Percentiles rank a stretch among this genome's conserved stretches.
Evolutionary conservation across 768 basidiomycete genomes (phyloP).

Genomic region (Termitomyces sp.): DNA sequence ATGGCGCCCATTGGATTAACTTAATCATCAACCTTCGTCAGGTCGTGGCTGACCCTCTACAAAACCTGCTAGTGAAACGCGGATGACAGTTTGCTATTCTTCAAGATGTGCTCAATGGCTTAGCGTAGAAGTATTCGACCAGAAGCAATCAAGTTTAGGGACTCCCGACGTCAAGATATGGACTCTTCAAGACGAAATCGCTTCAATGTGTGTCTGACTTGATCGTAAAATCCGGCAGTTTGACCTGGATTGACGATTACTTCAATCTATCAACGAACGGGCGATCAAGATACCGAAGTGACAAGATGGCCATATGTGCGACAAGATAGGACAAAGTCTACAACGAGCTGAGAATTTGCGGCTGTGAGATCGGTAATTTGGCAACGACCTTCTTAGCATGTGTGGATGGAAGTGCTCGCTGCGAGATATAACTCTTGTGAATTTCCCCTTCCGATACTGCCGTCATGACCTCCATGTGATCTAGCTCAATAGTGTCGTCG

Average conservation of each 20-base stretch:
- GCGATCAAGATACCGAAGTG: not conserved
- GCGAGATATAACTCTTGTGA: not conserved
- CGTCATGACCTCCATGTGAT: too few relatives aligned
- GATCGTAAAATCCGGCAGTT: not conserved
- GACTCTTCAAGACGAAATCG: not conserved
- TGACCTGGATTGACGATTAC: not conserved
- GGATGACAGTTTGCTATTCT: not conserved
- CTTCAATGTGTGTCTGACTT: not conserved
- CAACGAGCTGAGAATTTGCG: not conserved
- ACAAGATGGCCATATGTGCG: not conserved
- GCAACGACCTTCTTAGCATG: not conserved
- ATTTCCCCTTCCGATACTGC: not conserved
- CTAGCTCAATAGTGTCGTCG: not conserved
- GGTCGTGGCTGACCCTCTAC: not conserved
- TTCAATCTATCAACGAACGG: not conserved
- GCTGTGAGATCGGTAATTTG: not conserved
- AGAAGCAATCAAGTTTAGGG: not conserved
- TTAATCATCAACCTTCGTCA: too few relatives aligned
- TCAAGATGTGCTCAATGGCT: not conserved
- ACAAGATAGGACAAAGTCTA: not conserved
- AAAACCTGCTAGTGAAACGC: not conserved
- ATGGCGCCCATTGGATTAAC: not conserved
- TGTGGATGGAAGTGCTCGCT: not conserved
- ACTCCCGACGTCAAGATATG: not conserved
- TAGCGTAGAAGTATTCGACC: not conserved